Evolutionary conservation across 2,329 filamentous ascomycete species (phyloP).

Genomic region (Pyrenochaeta sp.): DNA sequence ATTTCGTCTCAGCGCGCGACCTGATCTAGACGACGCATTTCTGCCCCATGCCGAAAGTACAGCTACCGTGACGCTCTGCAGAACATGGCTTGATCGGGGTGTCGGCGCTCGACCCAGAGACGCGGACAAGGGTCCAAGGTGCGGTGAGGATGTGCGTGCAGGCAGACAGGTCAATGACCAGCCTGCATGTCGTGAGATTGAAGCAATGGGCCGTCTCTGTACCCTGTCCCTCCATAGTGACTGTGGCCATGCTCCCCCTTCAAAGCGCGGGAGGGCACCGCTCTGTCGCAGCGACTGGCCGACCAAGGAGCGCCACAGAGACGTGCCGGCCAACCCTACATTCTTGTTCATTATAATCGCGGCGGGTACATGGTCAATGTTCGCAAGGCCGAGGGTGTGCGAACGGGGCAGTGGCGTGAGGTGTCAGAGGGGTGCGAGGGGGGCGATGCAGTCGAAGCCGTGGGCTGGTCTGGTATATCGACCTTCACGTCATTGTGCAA

Average conservation of each 20-base stretch:
- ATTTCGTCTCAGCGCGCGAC: constrained; percentile 17
- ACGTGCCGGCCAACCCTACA: constrained; percentile 50
- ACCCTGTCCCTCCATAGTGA: constrained; percentile 7
- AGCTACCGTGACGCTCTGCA: constrained; percentile 32
- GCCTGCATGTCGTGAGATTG: constrained; percentile 9
- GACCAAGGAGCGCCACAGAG: constrained; percentile 41
- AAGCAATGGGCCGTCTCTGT: constrained; percentile 19
- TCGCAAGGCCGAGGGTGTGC: constrained; percentile 9
- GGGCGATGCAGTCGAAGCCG: constrained; percentile 11
- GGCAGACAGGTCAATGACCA: constrained; percentile 5
- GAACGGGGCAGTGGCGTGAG: constrained; percentile 3
- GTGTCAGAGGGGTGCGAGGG: constrained; percentile 5
- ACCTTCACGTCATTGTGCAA: constrained; percentile 28
- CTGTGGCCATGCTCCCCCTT: constrained; percentile 10
- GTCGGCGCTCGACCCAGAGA: constrained; percentile 12
- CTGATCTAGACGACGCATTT: constrained; percentile 35
- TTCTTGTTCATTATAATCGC: constrained; percentile 55
- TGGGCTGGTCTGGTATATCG: constrained; percentile 4
- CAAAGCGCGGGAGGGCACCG: constrained; percentile 24
- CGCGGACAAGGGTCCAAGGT: constrained; percentile 18
- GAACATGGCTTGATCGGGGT: constrained; percentile 10
- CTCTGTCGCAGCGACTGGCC: constrained; percentile 33
- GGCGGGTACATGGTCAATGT: constrained; percentile 43
- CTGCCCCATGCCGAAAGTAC: constrained; percentile 43
- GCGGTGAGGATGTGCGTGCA: constrained; percentile 15